These are phyloP conservation scores for Suillus subluteus DNA, from an alignment of 768 basidiomycete genomes.

Conservation along the genomic window DNA sequence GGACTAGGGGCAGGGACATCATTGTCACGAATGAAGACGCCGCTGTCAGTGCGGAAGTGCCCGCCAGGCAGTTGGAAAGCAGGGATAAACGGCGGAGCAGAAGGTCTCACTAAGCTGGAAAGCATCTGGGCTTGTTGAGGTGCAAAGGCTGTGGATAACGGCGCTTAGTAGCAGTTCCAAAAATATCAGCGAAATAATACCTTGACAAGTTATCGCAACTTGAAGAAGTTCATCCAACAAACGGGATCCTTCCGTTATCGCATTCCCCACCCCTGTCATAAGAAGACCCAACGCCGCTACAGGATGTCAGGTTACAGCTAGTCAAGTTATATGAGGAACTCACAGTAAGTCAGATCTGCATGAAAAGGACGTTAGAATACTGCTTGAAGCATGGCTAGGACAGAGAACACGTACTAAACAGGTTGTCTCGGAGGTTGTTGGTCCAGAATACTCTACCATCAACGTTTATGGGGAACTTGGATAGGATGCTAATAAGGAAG, in stretches of 20 bases:
- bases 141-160: constrained; percentile 57
- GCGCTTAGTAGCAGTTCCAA: constrained; percentile 9
- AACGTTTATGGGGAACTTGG: constrained; percentile 77
- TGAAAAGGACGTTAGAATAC: constrained; percentile 16
- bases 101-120: constrained; percentile 20
- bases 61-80: background rate
- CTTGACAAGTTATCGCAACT: constrained; percentile 59
- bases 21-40: background rate
- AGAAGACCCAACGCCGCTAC: constrained; percentile 60
- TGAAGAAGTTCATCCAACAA: constrained; percentile 50
- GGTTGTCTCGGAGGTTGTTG: constrained; percentile 56
- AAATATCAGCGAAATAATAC: constrained; percentile 36
- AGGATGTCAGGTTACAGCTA: constrained; percentile 28
- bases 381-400: background rate
- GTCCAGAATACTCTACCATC: constrained; percentile 82
- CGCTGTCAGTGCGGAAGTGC: constrained; percentile 1
- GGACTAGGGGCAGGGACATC: background rate
- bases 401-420: constrained; percentile 60
- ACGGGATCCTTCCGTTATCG: constrained; percentile 16
- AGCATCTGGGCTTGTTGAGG: constrained; percentile 58
- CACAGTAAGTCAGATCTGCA: constrained; percentile 41
- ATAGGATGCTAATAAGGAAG: constrained; percentile 71
- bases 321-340: constrained; percentile 13
- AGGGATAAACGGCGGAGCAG: background rate
- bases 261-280: constrained; percentile 39